Conservation (phyloP, 495 filamentous ascomycete species). For the Aspergillus kassunensis region DNA sequence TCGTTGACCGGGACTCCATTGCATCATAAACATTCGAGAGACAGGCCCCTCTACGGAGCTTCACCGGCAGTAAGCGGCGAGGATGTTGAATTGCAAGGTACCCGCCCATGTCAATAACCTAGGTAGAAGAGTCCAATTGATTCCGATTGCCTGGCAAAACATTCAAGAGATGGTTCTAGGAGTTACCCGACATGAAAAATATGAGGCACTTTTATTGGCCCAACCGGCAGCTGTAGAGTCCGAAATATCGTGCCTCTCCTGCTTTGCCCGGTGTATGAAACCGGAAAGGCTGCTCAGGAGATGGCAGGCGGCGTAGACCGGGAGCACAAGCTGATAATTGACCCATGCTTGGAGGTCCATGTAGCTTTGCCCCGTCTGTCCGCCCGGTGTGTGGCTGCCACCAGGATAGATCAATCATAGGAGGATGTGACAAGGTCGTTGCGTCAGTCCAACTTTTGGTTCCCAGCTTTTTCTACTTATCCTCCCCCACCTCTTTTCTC, state of each 20-base stretch:
- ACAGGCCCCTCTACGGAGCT: neutral
- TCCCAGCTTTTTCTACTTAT: slow-evolving; percentile 27
- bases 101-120: slow-evolving; percentile 14
- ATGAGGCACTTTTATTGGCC: slow-evolving; percentile 30
- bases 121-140: slow-evolving; percentile 16
- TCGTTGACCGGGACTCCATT: slow-evolving; percentile 9
- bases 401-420: neutral
- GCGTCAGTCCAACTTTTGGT: slow-evolving; percentile 38
- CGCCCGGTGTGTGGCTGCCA: slow-evolving; percentile 28
- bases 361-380: slow-evolving; percentile 27
- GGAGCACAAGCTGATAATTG: slow-evolving; percentile 24
- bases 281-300: slow-evolving; percentile 40
- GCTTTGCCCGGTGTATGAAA: slow-evolving; percentile 52
- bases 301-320: slow-evolving; percentile 35
- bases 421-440: slow-evolving; percentile 36
- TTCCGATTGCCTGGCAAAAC: slow-evolving; percentile 28
- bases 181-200: slow-evolving; percentile 19
- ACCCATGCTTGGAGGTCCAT: slow-evolving; percentile 16
- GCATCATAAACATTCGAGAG: slow-evolving; percentile 10
- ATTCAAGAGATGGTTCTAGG: slow-evolving; percentile 30
- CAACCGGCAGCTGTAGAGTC: slow-evolving; percentile 23
- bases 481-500: slow-evolving; percentile 24
- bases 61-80: slow-evolving; percentile 4
- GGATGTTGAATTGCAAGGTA: neutral
- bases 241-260: slow-evolving; percentile 46